Base-by-base conservation (phyloP, 495 filamentous ascomycete genomes). In the Stereocaulon alpinum region DNA sequence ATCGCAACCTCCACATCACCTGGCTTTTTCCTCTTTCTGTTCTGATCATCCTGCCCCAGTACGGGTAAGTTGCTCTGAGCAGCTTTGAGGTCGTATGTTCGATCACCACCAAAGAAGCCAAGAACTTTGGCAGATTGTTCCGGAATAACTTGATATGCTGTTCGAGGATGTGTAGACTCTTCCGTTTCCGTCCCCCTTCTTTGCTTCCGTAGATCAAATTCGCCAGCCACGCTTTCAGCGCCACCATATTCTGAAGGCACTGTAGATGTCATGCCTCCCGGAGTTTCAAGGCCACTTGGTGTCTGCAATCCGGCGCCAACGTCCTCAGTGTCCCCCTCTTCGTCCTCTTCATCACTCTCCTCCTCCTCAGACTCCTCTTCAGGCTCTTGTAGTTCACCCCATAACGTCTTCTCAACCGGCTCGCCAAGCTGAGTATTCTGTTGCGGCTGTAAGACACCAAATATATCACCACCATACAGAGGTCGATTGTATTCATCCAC, bases 31-130 rank as follows among this genome's bases (percentile, higher is more conserved):
- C 94, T 78, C 79, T 97, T 91, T 58, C 85, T 78, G 37, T 71
- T 83, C 43, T 87, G 82, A 58, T 95, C 89, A 9, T 92, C 88
- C 59, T 82, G 82, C 12, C 91, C 93, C 3, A 97, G 80, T 11
- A 93, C 80, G 20, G 86, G 85, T 24, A 86, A 69, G 62, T 79
- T 76, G 18, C 71, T 69, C 18, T 77, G 69, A 55, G 77, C 64
- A 43, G 71, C 66, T 51, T 79, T 80, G 49, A 98, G 80, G 72
- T 97, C 90, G 71, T 98, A 98, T 15, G 85, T 86, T 64, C 87
- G 85, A 64, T 98, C 93, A 59, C 90, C 88, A 42, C 93, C 93
- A 68, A 98, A 97, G 78, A 97, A 97, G 44, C 93, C 93, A 61
- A 92, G 86, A 17, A 88, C 82, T 51, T 84, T 81, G 20, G 88